These are phyloP conservation scores for Fraxinus sp. DNA, from an alignment of 305 asterid genomes.

Conservation along the genomic window DNA sequence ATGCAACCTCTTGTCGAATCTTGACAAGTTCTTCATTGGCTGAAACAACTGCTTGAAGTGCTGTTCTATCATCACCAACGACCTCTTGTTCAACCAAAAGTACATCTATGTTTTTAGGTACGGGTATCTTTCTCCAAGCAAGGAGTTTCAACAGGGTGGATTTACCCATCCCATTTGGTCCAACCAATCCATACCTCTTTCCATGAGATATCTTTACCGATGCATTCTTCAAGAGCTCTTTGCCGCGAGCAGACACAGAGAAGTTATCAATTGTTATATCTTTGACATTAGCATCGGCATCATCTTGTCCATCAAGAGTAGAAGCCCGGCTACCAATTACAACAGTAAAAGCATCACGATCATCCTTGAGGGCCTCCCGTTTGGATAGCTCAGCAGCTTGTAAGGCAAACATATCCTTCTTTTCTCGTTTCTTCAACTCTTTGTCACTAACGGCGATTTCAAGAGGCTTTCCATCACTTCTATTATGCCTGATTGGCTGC, in stretches of 20 bases:
- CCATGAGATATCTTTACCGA: conserved; percentile 83
- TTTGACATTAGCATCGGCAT: conserved; percentile 82
- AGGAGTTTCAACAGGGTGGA: conserved; percentile 87
- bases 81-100: conserved; percentile 95
- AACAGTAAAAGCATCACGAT: conserved; percentile 87
- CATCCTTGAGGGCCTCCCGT: conserved; percentile 78
- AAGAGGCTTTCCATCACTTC: conserved; percentile 40
- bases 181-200: conserved; percentile 82
- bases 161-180: conserved; percentile 95
- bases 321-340: conserved; percentile 82
- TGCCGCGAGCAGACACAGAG: conserved; percentile 92
- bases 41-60: conserved; percentile 88
- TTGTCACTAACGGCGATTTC: conserved; percentile 54
- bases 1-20: conserved; percentile 69
- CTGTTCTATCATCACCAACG: conserved; percentile 77
- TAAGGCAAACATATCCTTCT: conserved; percentile 64
- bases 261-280: conserved; percentile 74
- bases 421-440: conserved; percentile 78
- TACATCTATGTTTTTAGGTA: conserved; percentile 87
- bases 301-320: conserved; percentile 76
- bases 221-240: conserved; percentile 74
- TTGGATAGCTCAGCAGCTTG: conserved; percentile 71
- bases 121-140: conserved; percentile 93
- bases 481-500: conserved; percentile 32
- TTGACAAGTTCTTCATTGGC: conserved; percentile 81